Conservation (phyloP, 768 basidiomycete genomes). For the Psilocybe sp. region DNA sequence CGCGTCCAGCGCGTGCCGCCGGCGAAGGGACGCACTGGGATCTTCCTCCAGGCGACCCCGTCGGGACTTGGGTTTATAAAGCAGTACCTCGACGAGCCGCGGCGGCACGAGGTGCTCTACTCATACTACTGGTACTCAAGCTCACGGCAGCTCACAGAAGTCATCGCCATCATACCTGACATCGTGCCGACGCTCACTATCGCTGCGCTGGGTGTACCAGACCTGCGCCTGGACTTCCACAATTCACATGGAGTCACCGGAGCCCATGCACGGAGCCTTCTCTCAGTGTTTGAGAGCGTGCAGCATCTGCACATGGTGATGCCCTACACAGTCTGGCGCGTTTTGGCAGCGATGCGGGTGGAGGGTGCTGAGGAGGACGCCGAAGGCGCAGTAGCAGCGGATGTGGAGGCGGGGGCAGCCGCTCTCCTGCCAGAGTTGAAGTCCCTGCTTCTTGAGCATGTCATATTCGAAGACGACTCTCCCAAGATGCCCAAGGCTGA, state of each 20-base stretch:
- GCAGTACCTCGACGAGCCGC: not conserved
- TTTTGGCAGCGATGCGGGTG: not conserved
- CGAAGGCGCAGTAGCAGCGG: too few species aligned
- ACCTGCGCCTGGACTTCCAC: conserved; percentile 2
- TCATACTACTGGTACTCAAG: conserved; percentile 1
- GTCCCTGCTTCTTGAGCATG: too few species aligned
- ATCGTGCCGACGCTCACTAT: not conserved
- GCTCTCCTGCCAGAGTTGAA: too few species aligned
- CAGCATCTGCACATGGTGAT: not conserved
- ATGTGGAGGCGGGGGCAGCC: too few species aligned
- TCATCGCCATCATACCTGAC: conserved; percentile 1
- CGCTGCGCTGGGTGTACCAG: not conserved
- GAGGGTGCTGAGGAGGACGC: too few species aligned
- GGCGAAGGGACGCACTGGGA: not conserved
- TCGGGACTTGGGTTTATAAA: conserved; percentile 1
- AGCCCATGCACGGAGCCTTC: not conserved
- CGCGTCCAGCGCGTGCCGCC: not conserved
- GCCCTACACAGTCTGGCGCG: not conserved
- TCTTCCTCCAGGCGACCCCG: not conserved
- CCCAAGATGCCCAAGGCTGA: too few species aligned
- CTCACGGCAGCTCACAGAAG: not conserved
- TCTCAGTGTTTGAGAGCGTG: not conserved
- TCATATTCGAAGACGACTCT: too few species aligned
- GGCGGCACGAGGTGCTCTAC: not conserved
- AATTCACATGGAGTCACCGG: not conserved